phyloP scores from a whole-genome alignment of 495 filamentous ascomycete species.

The Penicillium daleae region DNA sequence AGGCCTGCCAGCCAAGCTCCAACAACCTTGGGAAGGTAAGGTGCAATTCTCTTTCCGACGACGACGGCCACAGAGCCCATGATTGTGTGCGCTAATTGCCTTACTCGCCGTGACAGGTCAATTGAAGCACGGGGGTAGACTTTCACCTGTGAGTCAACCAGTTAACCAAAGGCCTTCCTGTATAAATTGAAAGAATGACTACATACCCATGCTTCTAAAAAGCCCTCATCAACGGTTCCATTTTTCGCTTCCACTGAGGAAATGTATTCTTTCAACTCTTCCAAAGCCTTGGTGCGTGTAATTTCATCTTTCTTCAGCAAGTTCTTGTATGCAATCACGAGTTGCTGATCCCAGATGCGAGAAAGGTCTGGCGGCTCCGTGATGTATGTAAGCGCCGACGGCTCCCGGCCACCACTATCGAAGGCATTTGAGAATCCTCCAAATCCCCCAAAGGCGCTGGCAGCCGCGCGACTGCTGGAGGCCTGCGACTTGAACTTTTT shows the following conservation, averaged over 20 bases:
- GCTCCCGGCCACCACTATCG: slow-evolving; percentile 47
- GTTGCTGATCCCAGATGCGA: slow-evolving; percentile 72
- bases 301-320: slow-evolving; percentile 89
- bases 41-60: slow-evolving; percentile 78
- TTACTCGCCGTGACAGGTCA: slow-evolving; percentile 82
- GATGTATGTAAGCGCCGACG: slow-evolving; percentile 78
- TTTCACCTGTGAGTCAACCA: slow-evolving; percentile 61
- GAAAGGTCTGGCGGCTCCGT: slow-evolving; percentile 83
- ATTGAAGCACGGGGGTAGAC: slow-evolving; percentile 87
- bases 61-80: slow-evolving; percentile 73
- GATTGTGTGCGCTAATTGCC: slow-evolving; percentile 77
- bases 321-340: slow-evolving; percentile 89
- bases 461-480: slow-evolving; percentile 69
- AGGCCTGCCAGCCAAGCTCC: slow-evolving; percentile 87
- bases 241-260: slow-evolving; percentile 45
- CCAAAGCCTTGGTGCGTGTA: slow-evolving; percentile 90
- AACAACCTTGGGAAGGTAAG: slow-evolving; percentile 72
- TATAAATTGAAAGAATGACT: slow-evolving; percentile 19
- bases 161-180: background rate
- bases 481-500: slow-evolving; percentile 74
- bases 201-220: slow-evolving; percentile 88
- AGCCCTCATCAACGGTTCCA: slow-evolving; percentile 68
- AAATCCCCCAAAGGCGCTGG: slow-evolving; percentile 52
- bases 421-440: slow-evolving; percentile 51
- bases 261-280: slow-evolving; percentile 76